A percentile compares a stretch with the other conserved stretches of the same genome.
Evolutionary conservation across 768 basidiomycete species (phyloP).

Genomic region (Auriculariales sp.): DNA sequence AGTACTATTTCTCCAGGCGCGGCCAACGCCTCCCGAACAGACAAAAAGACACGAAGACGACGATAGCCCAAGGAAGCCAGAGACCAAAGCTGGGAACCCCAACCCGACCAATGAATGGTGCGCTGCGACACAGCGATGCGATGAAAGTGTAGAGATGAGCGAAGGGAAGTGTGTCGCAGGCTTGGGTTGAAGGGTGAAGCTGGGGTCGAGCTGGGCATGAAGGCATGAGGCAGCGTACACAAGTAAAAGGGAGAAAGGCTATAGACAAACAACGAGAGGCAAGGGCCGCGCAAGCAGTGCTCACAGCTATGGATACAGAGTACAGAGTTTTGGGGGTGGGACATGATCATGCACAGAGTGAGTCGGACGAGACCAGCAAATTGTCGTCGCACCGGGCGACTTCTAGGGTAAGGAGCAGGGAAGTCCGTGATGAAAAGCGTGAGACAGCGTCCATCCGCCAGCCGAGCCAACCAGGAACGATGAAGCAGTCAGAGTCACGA

Average conservation of each 20-base stretch:
- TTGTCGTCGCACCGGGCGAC: background rate
- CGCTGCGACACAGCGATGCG: too few species aligned
- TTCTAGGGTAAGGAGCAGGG: background rate
- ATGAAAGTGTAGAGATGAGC: too few species aligned
- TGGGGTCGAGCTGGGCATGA: background rate
- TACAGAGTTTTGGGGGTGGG: too few species aligned
- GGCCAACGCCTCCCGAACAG: background rate
- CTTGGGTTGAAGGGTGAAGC: too few species aligned
- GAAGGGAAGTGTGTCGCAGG: too few species aligned
- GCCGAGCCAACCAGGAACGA: background rate
- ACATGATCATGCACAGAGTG: background rate
- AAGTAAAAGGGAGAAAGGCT: background rate
- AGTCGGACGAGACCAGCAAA: background rate
- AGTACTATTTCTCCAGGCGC: constrained; percentile 1
- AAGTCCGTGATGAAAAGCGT: background rate
- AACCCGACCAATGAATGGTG: background rate
- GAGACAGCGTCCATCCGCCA: background rate
- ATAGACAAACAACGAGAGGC: background rate
- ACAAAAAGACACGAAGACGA: background rate
- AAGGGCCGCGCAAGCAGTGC: constrained; percentile 1
- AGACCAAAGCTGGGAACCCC: background rate
- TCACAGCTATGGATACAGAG: background rate
- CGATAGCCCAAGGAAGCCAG: background rate
- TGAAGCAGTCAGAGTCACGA: background rate
- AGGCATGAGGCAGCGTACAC: background rate